Percentiles rank a stretch among this genome's conserved stretches.
These are phyloP conservation scores for Rhizopogon rudus DNA, from an alignment of 768 basidiomycete genomes.

Conservation along the genomic window DNA sequence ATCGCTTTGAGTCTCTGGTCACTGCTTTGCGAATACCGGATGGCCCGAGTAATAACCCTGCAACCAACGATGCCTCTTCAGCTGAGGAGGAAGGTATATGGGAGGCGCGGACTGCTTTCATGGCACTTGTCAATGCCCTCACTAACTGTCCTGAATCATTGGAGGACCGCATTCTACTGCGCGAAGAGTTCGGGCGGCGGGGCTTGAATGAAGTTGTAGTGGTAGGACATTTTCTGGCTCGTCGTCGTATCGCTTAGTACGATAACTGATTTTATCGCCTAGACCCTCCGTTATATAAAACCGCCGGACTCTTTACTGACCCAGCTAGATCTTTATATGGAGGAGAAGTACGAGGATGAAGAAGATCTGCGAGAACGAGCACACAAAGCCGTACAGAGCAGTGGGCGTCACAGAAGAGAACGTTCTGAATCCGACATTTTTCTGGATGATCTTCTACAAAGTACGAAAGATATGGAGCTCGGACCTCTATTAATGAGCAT, in stretches of 20 bases:
- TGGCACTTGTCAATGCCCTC: constrained; percentile 78
- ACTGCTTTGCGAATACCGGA: constrained; percentile 55
- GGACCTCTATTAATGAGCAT: constrained; percentile 46
- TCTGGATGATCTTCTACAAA: constrained; percentile 54
- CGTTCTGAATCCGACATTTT: constrained; percentile 48
- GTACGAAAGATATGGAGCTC: constrained; percentile 42
- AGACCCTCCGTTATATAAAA: constrained; percentile 72
- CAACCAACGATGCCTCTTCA: constrained; percentile 25
- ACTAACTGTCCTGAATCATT: constrained; percentile 70
- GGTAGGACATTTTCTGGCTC: constrained; percentile 41
- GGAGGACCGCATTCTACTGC: constrained; percentile 71
- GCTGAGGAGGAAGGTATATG: constrained; percentile 63
- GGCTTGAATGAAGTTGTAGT: constrained; percentile 82
- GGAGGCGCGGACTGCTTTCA: constrained; percentile 73
- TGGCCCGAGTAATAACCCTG: constrained; percentile 29
- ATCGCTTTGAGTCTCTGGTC: constrained; percentile 78
- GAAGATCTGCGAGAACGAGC: constrained; percentile 74
- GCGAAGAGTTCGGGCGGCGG: constrained; percentile 79
- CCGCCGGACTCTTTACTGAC: constrained; percentile 77
- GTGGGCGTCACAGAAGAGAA: constrained; percentile 13
- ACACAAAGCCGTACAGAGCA: constrained; percentile 29
- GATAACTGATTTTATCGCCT: background rate
- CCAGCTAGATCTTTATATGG: constrained; percentile 76
- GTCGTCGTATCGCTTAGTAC: background rate
- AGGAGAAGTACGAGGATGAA: constrained; percentile 89